Evolutionary conservation across 495 filamentous ascomycete genomes (phyloP).

Genomic region (Mycothermus thermophilus): DNA sequence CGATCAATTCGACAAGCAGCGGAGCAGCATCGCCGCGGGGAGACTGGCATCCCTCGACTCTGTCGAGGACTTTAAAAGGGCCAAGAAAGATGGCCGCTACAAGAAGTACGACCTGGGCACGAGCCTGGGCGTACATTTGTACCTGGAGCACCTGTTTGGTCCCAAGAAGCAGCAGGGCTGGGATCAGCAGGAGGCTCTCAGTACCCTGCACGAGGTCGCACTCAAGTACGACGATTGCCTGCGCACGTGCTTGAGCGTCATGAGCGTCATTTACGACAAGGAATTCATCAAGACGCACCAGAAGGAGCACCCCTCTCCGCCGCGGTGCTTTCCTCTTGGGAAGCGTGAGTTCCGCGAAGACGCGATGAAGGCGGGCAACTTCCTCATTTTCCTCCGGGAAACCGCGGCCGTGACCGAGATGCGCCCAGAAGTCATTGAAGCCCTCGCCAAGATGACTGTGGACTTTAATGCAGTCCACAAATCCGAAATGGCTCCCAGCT

Average conservation of each 20-base stretch:
- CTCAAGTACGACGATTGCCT: conserved; percentile 1
- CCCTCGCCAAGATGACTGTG: conserved; percentile 20
- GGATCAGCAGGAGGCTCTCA: not conserved
- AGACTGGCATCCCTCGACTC: conserved; percentile 2
- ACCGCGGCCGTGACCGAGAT: conserved; percentile 2
- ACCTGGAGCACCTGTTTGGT: conserved; percentile 1
- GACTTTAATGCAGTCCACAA: conserved; percentile 26
- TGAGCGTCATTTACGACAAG: conserved; percentile 7
- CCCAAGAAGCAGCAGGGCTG: not conserved
- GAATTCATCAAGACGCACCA: not conserved
- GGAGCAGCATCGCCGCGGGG: not conserved
- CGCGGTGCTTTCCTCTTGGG: conserved; percentile 1
- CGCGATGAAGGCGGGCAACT: conserved; percentile 1
- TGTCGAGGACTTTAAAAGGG: conserved; percentile 4
- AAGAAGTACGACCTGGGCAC: conserved; percentile 5
- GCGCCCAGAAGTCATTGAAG: not conserved
- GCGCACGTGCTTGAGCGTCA: not conserved
- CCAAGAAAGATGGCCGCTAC: conserved; percentile 1
- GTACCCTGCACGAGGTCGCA: not conserved
- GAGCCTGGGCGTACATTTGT: conserved; percentile 12
- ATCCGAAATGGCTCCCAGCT: conserved; percentile 22
- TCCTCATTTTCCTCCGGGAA: conserved; percentile 10
- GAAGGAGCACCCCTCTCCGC: conserved; percentile 1
- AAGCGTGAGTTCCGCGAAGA: conserved; percentile 1
- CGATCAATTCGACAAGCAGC: not conserved